Conservation (phyloP, 371 early-diverging fungal species). For the Haplosporangium sp. region DNA sequence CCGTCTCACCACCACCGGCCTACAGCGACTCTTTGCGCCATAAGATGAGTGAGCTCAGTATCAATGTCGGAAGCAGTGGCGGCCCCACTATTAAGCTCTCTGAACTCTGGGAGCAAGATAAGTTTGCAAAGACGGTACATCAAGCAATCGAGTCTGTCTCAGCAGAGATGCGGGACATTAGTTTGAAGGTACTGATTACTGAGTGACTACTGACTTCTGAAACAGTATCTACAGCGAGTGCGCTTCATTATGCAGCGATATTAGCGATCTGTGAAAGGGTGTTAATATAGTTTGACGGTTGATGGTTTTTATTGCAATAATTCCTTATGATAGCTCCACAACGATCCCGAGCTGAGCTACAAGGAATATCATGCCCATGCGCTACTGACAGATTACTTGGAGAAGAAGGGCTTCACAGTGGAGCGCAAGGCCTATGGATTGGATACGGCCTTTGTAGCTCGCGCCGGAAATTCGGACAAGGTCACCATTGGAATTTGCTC, state of each 20-base stretch:
- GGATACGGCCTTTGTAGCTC: constrained; percentile 59
- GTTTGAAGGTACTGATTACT: constrained; percentile 53
- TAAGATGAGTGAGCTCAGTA: constrained; percentile 20
- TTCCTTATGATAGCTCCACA: constrained; percentile 42
- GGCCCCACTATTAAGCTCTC: constrained; percentile 1
- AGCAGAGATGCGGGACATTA: constrained; percentile 58
- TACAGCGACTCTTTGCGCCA: constrained; percentile 24
- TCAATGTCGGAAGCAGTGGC: background rate
- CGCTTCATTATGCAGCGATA: too few relatives aligned
- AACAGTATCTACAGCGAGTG: too few relatives aligned
- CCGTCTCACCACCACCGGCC: constrained; percentile 15
- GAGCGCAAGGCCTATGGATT: constrained; percentile 51
- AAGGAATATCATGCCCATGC: constrained; percentile 56
- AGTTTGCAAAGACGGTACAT: constrained; percentile 51
- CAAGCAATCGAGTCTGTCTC: constrained; percentile 57
- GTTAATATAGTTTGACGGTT: too few relatives aligned
- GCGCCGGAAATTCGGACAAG: constrained; percentile 42
- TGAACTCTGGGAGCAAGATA: constrained; percentile 34
- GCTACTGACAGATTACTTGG: constrained; percentile 55
- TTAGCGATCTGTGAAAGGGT: too few relatives aligned
- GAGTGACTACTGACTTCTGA: background rate
- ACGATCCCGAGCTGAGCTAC: constrained; percentile 55
- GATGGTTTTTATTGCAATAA: too few relatives aligned
- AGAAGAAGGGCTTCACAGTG: constrained; percentile 54
- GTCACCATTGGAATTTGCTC: constrained; percentile 56